Evolutionary conservation across 2,329 filamentous ascomycete genomes (phyloP).

Genomic region (Hansfordia pulvinata): DNA sequence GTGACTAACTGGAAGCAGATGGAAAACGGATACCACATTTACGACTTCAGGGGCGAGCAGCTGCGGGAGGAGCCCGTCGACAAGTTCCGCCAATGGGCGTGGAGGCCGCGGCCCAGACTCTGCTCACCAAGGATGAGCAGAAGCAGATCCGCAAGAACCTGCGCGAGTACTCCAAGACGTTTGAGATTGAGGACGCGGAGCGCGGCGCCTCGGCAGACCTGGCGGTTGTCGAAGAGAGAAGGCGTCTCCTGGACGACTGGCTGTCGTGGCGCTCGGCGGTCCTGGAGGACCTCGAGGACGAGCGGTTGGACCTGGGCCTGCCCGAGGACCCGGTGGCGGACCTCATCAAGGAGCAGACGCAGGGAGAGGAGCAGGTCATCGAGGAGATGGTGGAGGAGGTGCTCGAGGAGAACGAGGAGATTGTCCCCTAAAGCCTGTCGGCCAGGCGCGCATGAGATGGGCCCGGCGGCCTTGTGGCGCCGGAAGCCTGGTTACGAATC

Average conservation of each 20-base stretch:
- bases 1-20: no score
- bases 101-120: conserved; percentile 83
- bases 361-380: conserved; percentile 63
- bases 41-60: conserved; percentile 85
- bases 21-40: conserved; percentile 98
- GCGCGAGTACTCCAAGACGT: conserved; percentile 86
- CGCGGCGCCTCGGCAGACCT: conserved; percentile 89
- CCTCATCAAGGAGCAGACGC: conserved; percentile 43
- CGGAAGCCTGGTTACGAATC: not conserved
- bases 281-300: conserved; percentile 58
- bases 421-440: no score
- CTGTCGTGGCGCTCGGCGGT: conserved; percentile 65
- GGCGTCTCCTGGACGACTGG: conserved; percentile 80
- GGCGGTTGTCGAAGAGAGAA: conserved; percentile 80
- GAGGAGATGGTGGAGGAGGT: conserved; percentile 85
- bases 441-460: not conserved
- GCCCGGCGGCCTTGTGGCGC: not conserved
- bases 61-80: conserved; percentile 86
- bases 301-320: conserved; percentile 54
- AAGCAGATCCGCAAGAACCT: conserved; percentile 97
- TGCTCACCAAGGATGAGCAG: conserved; percentile 93
- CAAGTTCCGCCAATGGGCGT: conserved; percentile 95
- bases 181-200: conserved; percentile 90
- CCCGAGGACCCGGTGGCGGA: conserved; percentile 51
- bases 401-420: conserved; percentile 73